Evolutionary conservation across 2,329 filamentous ascomycete species (phyloP).

Genomic region (Xenosphaeropsis pyriputrescens): DNA sequence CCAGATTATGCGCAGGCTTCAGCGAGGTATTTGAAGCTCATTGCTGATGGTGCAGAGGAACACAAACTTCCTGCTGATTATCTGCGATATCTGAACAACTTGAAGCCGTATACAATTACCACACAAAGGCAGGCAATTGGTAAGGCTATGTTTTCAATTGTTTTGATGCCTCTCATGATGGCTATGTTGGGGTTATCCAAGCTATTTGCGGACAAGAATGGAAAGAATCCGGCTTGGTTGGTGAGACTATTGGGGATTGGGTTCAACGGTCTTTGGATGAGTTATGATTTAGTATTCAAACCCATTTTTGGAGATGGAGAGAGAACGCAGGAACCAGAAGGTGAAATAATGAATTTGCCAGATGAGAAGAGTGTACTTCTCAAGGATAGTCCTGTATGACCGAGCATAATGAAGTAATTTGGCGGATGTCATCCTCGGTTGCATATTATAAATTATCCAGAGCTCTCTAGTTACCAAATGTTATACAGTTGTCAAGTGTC

Average conservation of each 20-base stretch:
- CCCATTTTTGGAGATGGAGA: slow-evolving; percentile 77
- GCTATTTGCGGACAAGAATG: slow-evolving; percentile 47
- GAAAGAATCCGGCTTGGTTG: slow-evolving; percentile 56
- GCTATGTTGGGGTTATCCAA: slow-evolving; percentile 32
- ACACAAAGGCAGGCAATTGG: slow-evolving; percentile 52
- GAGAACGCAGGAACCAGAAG: slow-evolving; percentile 26
- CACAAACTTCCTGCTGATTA: slow-evolving; percentile 71
- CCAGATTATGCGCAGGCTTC: slow-evolving; percentile 70
- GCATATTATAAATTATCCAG: no score
- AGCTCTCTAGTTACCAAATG: no score
- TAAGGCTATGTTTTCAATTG: slow-evolving; percentile 38
- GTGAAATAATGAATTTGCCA: not conserved
- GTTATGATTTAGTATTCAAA: slow-evolving; percentile 51
- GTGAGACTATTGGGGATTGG: slow-evolving; percentile 31
- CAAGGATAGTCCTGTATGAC: no score
- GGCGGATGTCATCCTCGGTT: no score
- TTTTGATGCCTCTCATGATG: slow-evolving; percentile 44
- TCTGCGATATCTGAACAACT: slow-evolving; percentile 50
- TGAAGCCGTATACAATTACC: slow-evolving; percentile 60
- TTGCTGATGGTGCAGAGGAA: slow-evolving; percentile 66
- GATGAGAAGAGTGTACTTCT: no score
- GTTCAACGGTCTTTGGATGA: slow-evolving; percentile 44
- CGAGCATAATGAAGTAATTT: no score
- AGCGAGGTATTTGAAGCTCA: slow-evolving; percentile 65
- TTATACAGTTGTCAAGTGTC: no score